Evolutionary conservation across 148 eudicot species (phyloP).

Genomic region (Euryodendron excelsum): DNA sequence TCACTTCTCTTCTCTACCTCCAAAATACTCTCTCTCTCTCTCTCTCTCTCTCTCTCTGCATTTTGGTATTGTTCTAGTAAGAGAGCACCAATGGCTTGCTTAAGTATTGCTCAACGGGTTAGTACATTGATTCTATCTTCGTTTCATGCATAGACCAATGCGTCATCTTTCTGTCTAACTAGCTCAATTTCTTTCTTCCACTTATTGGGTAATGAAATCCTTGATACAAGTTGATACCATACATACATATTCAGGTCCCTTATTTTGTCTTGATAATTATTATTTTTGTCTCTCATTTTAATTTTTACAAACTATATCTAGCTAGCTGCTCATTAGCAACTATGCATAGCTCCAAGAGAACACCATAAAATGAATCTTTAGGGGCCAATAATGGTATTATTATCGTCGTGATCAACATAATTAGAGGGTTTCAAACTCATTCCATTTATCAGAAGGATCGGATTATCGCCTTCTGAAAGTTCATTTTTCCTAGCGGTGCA

Average conservation of each 20-base stretch:
- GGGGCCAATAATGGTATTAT: background rate
- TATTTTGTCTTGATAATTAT: no score
- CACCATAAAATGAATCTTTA: background rate
- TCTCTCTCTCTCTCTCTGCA: background rate
- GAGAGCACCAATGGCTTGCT: conserved; percentile 22
- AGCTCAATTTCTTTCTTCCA: background rate
- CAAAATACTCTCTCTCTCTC: background rate
- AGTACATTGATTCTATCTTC: background rate
- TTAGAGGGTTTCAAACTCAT: background rate
- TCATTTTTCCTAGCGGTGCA: background rate
- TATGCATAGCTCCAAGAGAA: background rate
- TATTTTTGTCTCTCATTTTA: no score
- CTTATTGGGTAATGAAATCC: background rate
- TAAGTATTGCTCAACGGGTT: conserved; percentile 11
- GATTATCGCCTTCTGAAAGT: background rate
- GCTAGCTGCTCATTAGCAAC: no score
- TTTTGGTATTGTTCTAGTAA: no score
- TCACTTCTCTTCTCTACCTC: background rate
- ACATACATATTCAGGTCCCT: no score
- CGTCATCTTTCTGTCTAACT: background rate
- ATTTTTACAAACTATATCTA: no score
- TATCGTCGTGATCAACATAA: background rate
- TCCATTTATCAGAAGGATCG: background rate
- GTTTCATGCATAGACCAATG: background rate
- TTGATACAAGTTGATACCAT: background rate